Percentiles rank a stretch among this genome's conserved stretches.
Evolutionary conservation across 2,329 filamentous ascomycete species (phyloP).

Genomic region (Cercospora berteroae): DNA sequence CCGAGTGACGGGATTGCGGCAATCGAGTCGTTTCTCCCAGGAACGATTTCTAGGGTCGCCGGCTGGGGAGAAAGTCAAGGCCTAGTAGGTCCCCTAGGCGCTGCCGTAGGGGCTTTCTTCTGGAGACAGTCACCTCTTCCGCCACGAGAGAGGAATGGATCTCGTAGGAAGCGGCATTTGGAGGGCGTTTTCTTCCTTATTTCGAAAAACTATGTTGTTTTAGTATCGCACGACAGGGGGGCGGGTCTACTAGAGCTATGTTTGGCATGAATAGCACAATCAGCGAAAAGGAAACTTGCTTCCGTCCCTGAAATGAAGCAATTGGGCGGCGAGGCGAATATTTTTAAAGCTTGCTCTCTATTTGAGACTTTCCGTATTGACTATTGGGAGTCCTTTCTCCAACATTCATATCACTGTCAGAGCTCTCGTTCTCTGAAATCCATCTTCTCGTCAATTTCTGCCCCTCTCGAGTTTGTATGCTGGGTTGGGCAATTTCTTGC

Average conservation of each 20-base stretch:
- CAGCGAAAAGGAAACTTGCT: background rate
- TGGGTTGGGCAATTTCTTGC: no score
- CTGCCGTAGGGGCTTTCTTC: background rate
- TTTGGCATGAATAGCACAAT: constrained; percentile 10
- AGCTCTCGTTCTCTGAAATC: no score
- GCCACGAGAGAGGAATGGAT: background rate
- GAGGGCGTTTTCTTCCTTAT: background rate
- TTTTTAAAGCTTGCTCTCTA: background rate
- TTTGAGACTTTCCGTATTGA: background rate
- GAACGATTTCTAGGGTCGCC: constrained; percentile 5
- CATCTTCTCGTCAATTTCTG: no score
- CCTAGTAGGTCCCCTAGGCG: background rate
- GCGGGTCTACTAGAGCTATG: background rate
- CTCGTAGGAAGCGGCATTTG: background rate
- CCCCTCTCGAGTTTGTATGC: no score
- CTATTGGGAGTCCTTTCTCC: no score
- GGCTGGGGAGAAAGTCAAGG: constrained; percentile 1
- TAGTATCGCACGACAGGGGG: background rate
- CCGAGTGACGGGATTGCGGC: background rate
- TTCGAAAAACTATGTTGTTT: background rate
- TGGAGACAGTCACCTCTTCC: background rate
- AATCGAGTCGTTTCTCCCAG: constrained; percentile 9
- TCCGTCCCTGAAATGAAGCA: background rate
- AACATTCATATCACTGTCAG: no score
- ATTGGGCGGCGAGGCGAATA: background rate